Evolutionary conservation across 2,329 filamentous ascomycete species (phyloP), one percentile per base, ranked within the genome.

Genomic region (Alternaria triticina): DNA sequence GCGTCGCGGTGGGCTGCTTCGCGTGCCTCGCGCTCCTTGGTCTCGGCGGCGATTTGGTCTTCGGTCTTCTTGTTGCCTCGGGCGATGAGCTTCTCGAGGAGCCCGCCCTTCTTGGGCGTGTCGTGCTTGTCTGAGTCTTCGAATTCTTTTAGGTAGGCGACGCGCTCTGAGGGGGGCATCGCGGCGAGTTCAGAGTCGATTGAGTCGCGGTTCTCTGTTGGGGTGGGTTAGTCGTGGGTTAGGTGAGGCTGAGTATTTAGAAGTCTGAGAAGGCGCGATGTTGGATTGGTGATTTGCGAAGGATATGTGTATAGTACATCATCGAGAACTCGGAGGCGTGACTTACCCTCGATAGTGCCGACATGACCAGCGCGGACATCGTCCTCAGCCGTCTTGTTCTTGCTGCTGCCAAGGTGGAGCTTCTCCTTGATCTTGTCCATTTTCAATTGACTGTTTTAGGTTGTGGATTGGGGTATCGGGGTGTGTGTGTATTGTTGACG

Each of bases 391-490:
- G 73, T 74, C 66, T 77, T 77, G 73, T 73, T 70, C 58, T 73
- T 70, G 64, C 62, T 69, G 63, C 66, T 71, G 59, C 71, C 71
- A 49, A 78, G 72, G 68, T 79, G 75, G 46, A 79, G 70, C 66
- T 77, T 77, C 62, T 78, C 74, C 67, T 79, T 79, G 68, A 79
- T 69, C 61, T 74, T 74, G 23, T 78, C 75, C 74, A 79, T 78
- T 63, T 61, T 72, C 10, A 45, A 22, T 55, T 20, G 47, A 10
- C n/a, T 20, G 6, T 28, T 59, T 28, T 57, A 51, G 47, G 33
- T 58, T 17, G n/a, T 15, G 33, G 33, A n/a, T 33, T n/a, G 8
- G 36, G 27, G 51, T 60, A 22, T 61, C 56, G 17, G 40, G 49
- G 44, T 25, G 51, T 25, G 44, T 25, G 25, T 44, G 33, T 56